Percentiles rank a stretch among this genome's conserved stretches.
Evolutionary conservation across 2,329 filamentous ascomycete species (phyloP).

Genomic region (Cadophora malorum): DNA sequence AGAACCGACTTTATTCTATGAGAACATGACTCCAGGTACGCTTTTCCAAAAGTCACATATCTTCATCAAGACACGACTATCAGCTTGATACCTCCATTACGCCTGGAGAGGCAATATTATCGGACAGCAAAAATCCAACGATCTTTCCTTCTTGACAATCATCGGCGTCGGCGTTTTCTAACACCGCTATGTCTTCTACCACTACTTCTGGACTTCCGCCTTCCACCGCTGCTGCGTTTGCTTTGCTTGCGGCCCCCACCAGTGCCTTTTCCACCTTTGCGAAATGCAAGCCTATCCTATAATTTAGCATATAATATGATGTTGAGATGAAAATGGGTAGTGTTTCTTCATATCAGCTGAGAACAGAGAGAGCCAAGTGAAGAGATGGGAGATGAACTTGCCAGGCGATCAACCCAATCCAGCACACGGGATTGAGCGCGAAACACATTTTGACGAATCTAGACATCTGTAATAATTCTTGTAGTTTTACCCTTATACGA

Average conservation of each 20-base stretch:
- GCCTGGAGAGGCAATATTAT: neutral
- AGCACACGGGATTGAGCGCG: neutral
- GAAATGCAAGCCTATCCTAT: neutral
- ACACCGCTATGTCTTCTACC: neutral
- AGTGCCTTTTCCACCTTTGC: neutral
- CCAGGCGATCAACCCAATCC: conserved; percentile 3
- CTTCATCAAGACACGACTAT: too few relatives aligned
- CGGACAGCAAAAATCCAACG: neutral
- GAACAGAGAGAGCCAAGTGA: neutral
- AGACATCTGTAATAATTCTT: neutral
- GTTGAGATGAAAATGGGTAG: neutral
- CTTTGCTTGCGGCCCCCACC: neutral
- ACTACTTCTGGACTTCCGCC: neutral
- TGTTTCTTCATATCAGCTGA: too few relatives aligned
- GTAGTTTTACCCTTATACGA: too few relatives aligned
- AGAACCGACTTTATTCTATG: neutral
- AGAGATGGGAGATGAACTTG: neutral
- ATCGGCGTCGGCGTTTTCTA: neutral
- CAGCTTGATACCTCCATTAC: too few relatives aligned
- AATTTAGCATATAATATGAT: neutral
- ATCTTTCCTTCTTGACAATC: neutral
- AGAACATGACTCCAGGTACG: too few relatives aligned
- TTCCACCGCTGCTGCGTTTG: neutral
- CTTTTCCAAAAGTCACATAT: too few relatives aligned
- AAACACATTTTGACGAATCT: neutral